phyloP scores from a whole-genome alignment of 1,139 yeast genomes.

The Trichomonascaceae sp. region DNA sequence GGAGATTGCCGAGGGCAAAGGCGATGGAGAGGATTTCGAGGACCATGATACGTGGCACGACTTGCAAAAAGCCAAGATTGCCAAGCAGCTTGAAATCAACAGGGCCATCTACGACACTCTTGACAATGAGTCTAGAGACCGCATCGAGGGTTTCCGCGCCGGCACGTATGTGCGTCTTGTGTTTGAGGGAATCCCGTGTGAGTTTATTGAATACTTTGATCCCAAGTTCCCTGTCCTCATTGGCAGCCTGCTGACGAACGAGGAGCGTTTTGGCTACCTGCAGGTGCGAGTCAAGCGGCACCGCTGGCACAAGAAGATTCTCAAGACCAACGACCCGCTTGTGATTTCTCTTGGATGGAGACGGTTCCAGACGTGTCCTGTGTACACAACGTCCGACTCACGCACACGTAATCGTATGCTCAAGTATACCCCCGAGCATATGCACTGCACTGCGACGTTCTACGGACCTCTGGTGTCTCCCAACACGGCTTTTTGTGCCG shows the following conservation, averaged over 20 bases:
- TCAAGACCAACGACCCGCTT: slow-evolving; percentile 91
- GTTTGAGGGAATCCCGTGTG: slow-evolving; percentile 76
- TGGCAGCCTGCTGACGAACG: slow-evolving; percentile 86
- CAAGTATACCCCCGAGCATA: slow-evolving; percentile 96
- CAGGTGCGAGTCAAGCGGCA: slow-evolving; percentile 94
- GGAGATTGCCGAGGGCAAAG: slow-evolving; percentile 5
- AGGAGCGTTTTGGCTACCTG: slow-evolving; percentile 83
- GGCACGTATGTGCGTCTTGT: slow-evolving; percentile 91
- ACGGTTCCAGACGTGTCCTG: slow-evolving; percentile 91
- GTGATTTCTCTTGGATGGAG: slow-evolving; percentile 96
- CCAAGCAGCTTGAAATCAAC: slow-evolving; percentile 90
- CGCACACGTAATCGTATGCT: slow-evolving; percentile 96
- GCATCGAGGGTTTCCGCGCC: slow-evolving; percentile 84
- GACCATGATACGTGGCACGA: slow-evolving; percentile 94
- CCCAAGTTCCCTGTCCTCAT: slow-evolving; percentile 75
- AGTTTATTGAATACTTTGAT: slow-evolving; percentile 73
- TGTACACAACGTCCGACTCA: slow-evolving; percentile 93
- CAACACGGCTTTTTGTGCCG: slow-evolving; percentile 93
- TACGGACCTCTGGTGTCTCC: slow-evolving; percentile 97
- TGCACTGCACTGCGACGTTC: slow-evolving; percentile 91
- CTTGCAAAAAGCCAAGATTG: slow-evolving; percentile 90
- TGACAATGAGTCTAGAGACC: slow-evolving; percentile 62
- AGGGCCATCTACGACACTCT: slow-evolving; percentile 52
- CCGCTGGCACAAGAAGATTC: slow-evolving; percentile 95
- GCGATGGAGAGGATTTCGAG: slow-evolving; percentile 49